A percentile compares a stretch with the other conserved stretches of the same genome.
Evolutionary conservation across 306 rosid genomes (phyloP).

Genomic region (Rosa chinensis): DNA sequence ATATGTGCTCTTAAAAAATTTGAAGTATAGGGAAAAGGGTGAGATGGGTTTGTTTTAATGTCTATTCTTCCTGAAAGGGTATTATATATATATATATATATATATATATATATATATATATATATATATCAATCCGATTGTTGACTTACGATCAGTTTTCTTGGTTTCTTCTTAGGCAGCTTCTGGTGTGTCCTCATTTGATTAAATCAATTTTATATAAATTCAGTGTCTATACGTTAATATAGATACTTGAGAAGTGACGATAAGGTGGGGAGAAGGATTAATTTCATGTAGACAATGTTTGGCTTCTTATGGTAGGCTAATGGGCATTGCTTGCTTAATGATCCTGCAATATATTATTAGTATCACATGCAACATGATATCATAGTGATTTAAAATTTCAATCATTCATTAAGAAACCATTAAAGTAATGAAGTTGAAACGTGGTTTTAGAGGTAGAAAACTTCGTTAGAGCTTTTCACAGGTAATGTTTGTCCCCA

Average conservation of each 20-base stretch:
- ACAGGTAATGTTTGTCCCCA: neutral
- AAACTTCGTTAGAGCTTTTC: neutral
- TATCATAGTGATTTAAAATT: neutral
- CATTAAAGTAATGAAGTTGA: neutral
- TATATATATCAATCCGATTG: slow-evolving; percentile 20
- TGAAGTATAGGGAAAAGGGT: neutral
- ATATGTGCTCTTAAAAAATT: neutral
- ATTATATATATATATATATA: neutral
- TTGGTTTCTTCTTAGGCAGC: slow-evolving; percentile 38
- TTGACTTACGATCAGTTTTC: slow-evolving; percentile 21
- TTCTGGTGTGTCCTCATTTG: slow-evolving; percentile 37
- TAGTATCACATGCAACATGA: slow-evolving; percentile 15
- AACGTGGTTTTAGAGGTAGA: slow-evolving; percentile 7
- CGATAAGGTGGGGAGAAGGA: slow-evolving; percentile 36
- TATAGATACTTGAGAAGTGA: slow-evolving; percentile 33
- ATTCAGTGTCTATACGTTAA: neutral
- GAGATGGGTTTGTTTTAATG: slow-evolving; percentile 29
- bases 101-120: neutral
- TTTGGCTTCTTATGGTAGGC: slow-evolving; percentile 30
- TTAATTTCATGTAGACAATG: slow-evolving; percentile 10
- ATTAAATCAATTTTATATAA: slow-evolving; percentile 22
- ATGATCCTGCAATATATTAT: neutral
- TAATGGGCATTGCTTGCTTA: slow-evolving; percentile 21
- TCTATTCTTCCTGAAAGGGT: slow-evolving; percentile 23
- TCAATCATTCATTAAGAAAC: slow-evolving; percentile 9